phyloP scores from a whole-genome alignment of 148 eudicot species.

The Chenopodium berlandieri region DNA sequence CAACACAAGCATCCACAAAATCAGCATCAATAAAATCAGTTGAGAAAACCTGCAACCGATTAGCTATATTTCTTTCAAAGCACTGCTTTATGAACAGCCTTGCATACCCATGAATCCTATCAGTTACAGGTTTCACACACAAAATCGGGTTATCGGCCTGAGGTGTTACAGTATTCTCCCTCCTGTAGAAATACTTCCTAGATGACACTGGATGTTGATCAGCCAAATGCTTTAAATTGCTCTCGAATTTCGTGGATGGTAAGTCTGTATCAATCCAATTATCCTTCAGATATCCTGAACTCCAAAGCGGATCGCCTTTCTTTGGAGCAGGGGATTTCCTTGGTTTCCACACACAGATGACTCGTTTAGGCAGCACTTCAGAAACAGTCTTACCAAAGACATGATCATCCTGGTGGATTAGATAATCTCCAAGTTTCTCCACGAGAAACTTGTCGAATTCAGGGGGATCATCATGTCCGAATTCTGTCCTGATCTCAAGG shows the following conservation, averaged over 20 bases:
- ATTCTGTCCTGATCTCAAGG: slow-evolving; percentile 86
- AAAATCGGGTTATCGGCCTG: slow-evolving; percentile 80
- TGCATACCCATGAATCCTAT: slow-evolving; percentile 64
- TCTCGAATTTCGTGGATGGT: slow-evolving; percentile 86
- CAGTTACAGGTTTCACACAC: slow-evolving; percentile 85
- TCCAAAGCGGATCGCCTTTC: slow-evolving; percentile 66
- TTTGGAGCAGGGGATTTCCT: slow-evolving; percentile 59
- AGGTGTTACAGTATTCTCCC: slow-evolving; percentile 92
- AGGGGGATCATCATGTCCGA: slow-evolving; percentile 82
- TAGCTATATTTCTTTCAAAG: slow-evolving; percentile 43
- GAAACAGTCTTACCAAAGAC: slow-evolving; percentile 67
- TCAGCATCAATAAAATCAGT: slow-evolving; percentile 88
- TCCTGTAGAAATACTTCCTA: slow-evolving; percentile 75
- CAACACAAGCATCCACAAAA: slow-evolving; percentile 88
- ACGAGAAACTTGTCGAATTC: slow-evolving; percentile 68
- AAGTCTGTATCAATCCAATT: slow-evolving; percentile 91
- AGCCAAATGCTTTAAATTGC: slow-evolving; percentile 65
- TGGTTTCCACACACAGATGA: slow-evolving; percentile 92
- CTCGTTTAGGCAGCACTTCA: slow-evolving; percentile 68
- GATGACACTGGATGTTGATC: slow-evolving; percentile 56
- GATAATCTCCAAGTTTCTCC: slow-evolving; percentile 62
- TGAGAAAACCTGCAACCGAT: slow-evolving; percentile 72
- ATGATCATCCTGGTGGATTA: slow-evolving; percentile 74
- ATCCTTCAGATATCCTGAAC: slow-evolving; percentile 62
- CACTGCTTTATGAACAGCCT: slow-evolving; percentile 78